Evolutionary conservation across 139 green algal species (phyloP).

Genomic region (Diplosphaera chodatii): DNA sequence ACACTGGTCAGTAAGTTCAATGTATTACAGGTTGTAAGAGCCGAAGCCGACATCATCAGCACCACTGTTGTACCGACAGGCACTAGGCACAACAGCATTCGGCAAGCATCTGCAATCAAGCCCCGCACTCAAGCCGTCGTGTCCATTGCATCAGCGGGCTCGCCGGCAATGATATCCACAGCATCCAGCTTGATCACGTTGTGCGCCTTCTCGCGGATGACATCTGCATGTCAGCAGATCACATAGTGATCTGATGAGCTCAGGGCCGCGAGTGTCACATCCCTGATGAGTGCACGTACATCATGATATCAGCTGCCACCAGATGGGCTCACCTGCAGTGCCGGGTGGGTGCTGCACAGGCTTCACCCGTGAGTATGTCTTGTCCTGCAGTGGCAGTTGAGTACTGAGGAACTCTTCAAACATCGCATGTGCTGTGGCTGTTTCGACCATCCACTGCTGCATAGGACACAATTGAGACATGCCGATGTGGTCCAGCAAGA

Average conservation of each 20-base stretch:
- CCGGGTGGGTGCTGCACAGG: conserved; percentile 66
- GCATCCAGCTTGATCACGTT: conserved; percentile 45
- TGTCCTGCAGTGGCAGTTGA: conserved; percentile 45
- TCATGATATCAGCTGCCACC: not conserved
- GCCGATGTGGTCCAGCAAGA: too few species aligned
- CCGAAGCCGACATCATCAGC: too few species aligned
- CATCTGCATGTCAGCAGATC: conserved; percentile 26
- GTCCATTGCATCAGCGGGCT: conserved; percentile 57
- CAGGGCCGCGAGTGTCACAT: not conserved
- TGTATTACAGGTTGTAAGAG: too few species aligned
- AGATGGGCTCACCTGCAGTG: conserved; percentile 51
- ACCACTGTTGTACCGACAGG: too few species aligned
- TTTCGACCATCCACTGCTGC: too few species aligned
- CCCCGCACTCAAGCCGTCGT: conserved; percentile 2
- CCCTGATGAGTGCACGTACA: not conserved
- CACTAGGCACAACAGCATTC: too few species aligned
- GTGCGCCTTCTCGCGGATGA: conserved; percentile 41
- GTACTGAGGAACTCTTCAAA: not conserved
- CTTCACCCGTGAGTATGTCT: conserved; percentile 78
- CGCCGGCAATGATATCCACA: conserved; percentile 53
- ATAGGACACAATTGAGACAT: too few species aligned
- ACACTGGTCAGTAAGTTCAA: too few species aligned
- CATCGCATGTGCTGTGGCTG: too few species aligned
- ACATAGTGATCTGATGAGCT: not conserved
- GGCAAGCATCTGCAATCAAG: not conserved